Conservation (phyloP, 1,284 basidiomycete species). For the Trichosporon ovoides region DNA sequence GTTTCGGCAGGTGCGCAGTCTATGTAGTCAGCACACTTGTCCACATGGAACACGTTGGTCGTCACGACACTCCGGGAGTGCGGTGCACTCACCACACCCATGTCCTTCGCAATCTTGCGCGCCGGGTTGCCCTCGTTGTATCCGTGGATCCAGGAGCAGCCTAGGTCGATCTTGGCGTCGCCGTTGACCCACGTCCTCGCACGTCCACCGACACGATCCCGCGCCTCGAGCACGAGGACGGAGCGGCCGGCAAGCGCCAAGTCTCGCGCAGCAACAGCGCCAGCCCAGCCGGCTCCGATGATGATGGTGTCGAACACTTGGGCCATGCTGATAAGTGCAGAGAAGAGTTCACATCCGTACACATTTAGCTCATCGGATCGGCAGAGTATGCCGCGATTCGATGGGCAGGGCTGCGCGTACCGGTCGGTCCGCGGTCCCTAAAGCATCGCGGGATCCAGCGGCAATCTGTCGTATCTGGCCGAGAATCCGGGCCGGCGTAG, state of each 20-base stretch:
- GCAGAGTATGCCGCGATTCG: too few relatives aligned
- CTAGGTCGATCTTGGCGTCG: conserved; percentile 47
- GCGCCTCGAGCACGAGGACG: conserved; percentile 52
- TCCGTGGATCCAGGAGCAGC: conserved; percentile 54
- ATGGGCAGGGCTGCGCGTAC: too few relatives aligned
- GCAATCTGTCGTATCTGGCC: not conserved
- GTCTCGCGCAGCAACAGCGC: conserved; percentile 49
- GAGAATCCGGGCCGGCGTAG: too few relatives aligned
- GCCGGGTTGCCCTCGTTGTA: conserved; percentile 52
- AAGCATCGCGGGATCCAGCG: too few relatives aligned
- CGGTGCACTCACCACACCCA: conserved; percentile 40
- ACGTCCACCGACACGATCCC: conserved; percentile 52
- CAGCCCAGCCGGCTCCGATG: conserved; percentile 53
- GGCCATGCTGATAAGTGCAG: not conserved
- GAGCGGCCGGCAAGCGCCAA: conserved; percentile 46
- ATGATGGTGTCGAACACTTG: conserved; percentile 47
- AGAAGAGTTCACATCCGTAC: too few relatives aligned
- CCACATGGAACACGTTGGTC: not conserved
- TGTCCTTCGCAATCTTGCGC: conserved; percentile 44
- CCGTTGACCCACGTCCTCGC: conserved; percentile 47
- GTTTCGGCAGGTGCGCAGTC: conserved; percentile 38
- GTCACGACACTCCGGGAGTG: not conserved
- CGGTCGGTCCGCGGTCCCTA: too few relatives aligned
- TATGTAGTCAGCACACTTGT: conserved; percentile 7
- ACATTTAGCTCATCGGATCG: too few relatives aligned